Evolutionary conservation across 371 early-diverging fungal species (phyloP).

Genomic region (Circinella umbellata): DNA sequence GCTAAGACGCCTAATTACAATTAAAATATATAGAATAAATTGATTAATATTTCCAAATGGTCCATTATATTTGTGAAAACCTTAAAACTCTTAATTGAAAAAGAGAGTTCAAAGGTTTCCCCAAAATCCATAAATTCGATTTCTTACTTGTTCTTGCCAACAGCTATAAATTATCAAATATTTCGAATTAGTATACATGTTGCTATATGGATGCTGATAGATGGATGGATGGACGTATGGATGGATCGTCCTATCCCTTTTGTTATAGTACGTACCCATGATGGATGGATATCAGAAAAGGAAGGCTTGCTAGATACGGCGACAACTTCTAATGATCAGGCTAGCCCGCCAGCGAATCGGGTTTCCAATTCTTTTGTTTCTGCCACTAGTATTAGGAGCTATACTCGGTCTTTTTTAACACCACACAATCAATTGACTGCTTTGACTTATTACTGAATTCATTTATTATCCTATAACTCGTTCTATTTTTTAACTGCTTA

Average conservation of each 20-base stretch:
- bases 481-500: too few relatives aligned
- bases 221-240: slow-evolving; percentile 33
- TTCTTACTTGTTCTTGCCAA: slow-evolving; percentile 95
- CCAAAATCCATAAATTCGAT: not conserved
- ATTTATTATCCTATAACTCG: too few relatives aligned
- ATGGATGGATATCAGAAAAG: slow-evolving; percentile 26
- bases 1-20: slow-evolving; percentile 69
- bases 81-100: too few relatives aligned
- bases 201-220: slow-evolving; percentile 23
- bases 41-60: too few relatives aligned
- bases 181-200: slow-evolving; percentile 3
- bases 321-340: not conserved
- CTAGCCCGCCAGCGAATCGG: not conserved
- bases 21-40: not conserved
- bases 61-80: too few relatives aligned
- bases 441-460: too few relatives aligned
- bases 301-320: slow-evolving; percentile 11
- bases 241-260: slow-evolving; percentile 13
- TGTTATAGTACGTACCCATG: slow-evolving; percentile 30
- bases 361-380: not conserved
- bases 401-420: too few relatives aligned
- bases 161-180: slow-evolving; percentile 57
- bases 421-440: too few relatives aligned
- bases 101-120: not conserved
- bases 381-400: too few relatives aligned